Base-by-base conservation (phyloP, 2,329 filamentous ascomycete genomes). In the Fusarium ramigenum region DNA sequence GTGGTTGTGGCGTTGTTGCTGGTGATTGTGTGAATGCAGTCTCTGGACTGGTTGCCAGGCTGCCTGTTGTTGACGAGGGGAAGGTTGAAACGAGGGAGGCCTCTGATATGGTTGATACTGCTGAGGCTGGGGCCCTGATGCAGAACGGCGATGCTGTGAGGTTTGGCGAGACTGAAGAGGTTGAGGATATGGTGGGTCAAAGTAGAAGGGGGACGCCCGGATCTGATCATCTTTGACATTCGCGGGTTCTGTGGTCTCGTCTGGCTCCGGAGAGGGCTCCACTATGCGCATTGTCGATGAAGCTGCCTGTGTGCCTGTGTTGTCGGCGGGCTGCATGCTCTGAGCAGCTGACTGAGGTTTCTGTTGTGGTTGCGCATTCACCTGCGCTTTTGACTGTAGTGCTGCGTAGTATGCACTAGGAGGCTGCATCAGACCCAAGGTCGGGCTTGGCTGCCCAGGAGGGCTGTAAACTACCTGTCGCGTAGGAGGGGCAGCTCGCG, bases 381-480 rank as follows among this genome's bases (percentile, higher is more conserved):
- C 16, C 52, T 58, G 53, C 28, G 36, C 18, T 40, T 71, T 50
- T 16, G 30, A 53, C 39, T 40, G 46, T 7, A 23, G 28, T 62
- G 52, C 50, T 23, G 37, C 6, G 23, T 43, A 66, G 46, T 69
- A 56, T 37, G 52, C 61, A 36, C 58, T 49, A 23, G 67, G 66
- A 15, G 69, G 75, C 40, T 79, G 77, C 49, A 80, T 76, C 37
- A 78, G 69, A 16, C 83, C 84, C 21, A 85, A 77, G 4, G 84
- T 85, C 16, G 84, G 84, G 56, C 83, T 85, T 12, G 84, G 82
- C 60, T 85, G 83, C 10, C 82, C 83, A 4, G 81, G 78, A 9
- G 83, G 80, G 9, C 80, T 80, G 28, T 78, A 78, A 19, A 80
- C 76, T 40, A 81, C 75, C 8, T 79, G 79, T 34, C 79, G 74